A percentile compares a stretch with the other conserved stretches of the same genome.
phyloP scores from a whole-genome alignment of 257 asterid genomes.

The Nicotiana obtusifolia region DNA sequence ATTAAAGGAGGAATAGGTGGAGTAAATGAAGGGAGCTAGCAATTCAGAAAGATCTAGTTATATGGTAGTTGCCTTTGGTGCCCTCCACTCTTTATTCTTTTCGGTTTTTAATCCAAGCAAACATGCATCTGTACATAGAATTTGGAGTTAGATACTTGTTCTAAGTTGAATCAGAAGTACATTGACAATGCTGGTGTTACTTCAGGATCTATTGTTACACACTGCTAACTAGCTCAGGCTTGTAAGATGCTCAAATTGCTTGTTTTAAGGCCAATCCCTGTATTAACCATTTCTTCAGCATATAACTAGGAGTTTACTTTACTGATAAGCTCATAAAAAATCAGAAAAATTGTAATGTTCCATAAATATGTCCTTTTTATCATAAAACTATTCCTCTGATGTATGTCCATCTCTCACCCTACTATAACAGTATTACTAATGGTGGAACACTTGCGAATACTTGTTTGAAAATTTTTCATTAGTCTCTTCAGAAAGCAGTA shows the following conservation, averaged over 20 bases:
- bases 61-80: not conserved
- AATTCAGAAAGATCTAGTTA: not conserved
- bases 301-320: not conserved
- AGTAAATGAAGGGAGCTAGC: not conserved
- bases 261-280: not conserved
- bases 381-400: not conserved
- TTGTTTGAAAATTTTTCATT: not conserved
- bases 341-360: not conserved
- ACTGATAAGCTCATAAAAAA: not conserved
- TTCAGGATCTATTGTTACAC: not conserved
- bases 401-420: not conserved
- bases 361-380: not conserved
- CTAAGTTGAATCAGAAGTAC: not conserved
- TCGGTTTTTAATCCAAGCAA: not conserved
- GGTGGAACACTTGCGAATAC: not conserved
- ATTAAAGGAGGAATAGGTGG: not conserved
- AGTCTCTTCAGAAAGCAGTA: not conserved
- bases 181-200: not conserved
- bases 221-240: not conserved
- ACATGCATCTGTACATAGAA: not conserved
- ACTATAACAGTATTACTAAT: not conserved
- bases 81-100: constrained; percentile 1
- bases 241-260: not conserved
- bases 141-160: not conserved
- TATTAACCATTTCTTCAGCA: not conserved